These are phyloP conservation scores for Geotrichum reessii DNA, from an alignment of 1,139 yeast genomes.

Conservation along the genomic window DNA sequence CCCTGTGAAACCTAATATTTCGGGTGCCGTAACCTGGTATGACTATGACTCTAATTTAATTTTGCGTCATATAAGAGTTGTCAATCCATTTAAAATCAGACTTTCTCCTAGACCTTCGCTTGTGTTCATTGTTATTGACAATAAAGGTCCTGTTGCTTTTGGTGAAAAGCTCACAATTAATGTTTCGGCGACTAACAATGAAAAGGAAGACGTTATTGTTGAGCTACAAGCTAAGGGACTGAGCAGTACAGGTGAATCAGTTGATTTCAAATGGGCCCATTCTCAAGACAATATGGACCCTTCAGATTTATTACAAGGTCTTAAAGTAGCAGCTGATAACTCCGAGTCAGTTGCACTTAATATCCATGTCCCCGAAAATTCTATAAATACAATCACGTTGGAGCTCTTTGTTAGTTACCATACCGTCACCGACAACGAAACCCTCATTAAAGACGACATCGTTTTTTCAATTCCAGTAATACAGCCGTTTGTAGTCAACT, in stretches of 20 bases:
- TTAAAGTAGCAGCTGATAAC: conserved; percentile 1
- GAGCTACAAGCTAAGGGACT: conserved; percentile 23
- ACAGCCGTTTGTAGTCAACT: conserved; percentile 34
- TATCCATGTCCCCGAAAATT: conserved; percentile 23
- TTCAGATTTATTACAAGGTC: conserved; percentile 7
- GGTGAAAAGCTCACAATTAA: conserved; percentile 29
- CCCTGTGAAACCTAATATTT: conserved; percentile 1
- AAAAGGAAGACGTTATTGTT: conserved; percentile 27
- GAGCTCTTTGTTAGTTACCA: conserved; percentile 29
- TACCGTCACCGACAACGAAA: conserved; percentile 25
- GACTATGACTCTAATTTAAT: not conserved
- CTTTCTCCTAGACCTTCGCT: conserved; percentile 32
- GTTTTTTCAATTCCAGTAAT: conserved; percentile 28
- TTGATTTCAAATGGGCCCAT: conserved; percentile 16
- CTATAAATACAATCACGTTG: conserved; percentile 23
- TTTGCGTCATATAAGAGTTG: conserved; percentile 3
- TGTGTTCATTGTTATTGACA: conserved; percentile 22
- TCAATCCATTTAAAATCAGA: conserved; percentile 9
- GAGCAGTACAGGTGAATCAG: conserved; percentile 16
- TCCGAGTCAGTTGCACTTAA: conserved; percentile 18
- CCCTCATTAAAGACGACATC: conserved; percentile 28
- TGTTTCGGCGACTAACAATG: conserved; percentile 28
- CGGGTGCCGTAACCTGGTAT: conserved; percentile 18
- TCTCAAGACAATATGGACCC: conserved; percentile 2
- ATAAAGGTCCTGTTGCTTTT: conserved; percentile 26